phyloP scores from a whole-genome alignment of 192 early-diverging fungal genomes.

The Backusella mclennaniae region DNA sequence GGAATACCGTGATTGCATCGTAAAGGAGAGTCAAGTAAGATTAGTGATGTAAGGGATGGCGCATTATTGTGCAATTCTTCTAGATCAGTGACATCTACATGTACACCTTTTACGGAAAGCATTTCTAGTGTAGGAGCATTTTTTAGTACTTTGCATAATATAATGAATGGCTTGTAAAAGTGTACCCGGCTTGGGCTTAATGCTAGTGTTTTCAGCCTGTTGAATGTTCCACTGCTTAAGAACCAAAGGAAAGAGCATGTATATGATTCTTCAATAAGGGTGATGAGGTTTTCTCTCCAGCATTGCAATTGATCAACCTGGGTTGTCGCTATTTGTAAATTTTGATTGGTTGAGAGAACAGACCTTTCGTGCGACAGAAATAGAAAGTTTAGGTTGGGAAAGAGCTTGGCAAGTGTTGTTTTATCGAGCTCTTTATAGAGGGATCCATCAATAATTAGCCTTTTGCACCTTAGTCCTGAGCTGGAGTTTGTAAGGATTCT shows the following conservation, averaged over 20 bases:
- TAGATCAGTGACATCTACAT: background rate
- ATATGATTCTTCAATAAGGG: constrained; percentile 1
- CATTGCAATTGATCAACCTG: background rate
- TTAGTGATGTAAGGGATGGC: background rate
- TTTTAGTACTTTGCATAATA: background rate
- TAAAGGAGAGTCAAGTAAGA: background rate
- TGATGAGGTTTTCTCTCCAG: background rate
- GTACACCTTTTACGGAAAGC: background rate
- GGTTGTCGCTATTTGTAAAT: background rate
- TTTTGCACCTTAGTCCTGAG: background rate
- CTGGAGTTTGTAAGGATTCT: background rate
- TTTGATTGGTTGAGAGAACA: background rate
- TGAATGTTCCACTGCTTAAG: background rate
- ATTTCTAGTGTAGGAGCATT: background rate
- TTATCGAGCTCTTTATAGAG: background rate
- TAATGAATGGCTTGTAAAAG: background rate
- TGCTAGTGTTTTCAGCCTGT: background rate
- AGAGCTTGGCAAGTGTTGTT: background rate
- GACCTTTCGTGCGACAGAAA: background rate
- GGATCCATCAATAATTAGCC: background rate
- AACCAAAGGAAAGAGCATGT: background rate
- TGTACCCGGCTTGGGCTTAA: background rate
- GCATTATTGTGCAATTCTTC: background rate
- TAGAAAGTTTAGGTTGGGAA: background rate
- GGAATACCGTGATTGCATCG: background rate